Base-by-base conservation (phyloP, 805 yeast species). In the Suhomyces kilbournensis region DNA sequence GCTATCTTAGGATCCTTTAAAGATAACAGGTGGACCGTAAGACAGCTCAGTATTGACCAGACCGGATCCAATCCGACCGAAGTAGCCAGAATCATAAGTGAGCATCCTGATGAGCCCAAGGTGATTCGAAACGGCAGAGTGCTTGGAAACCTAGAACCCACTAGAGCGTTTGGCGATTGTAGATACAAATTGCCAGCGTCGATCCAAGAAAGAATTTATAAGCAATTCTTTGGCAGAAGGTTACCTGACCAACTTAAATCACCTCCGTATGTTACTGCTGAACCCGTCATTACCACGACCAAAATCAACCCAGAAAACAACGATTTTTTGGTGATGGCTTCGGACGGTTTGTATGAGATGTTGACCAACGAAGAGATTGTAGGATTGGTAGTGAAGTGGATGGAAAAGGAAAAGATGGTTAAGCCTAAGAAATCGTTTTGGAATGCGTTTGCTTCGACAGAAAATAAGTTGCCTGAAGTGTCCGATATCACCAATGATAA, bases 251-350 rank as follows among this genome's bases (percentile, higher is more conserved):
- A 83, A 59, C 78, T 90, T 54, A 76, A 84, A 54, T 86, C 97
- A 1, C 99, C 99, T 3, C 99, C 99, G 0, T 94, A 94, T 67
- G 97, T 94, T 35, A 94, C 99, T 1, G 98, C 99, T 0, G 92
- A 87, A 67, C 99, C 99, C 0, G 96, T 88, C 26, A 78, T 92
- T 23, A 87, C 97, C 2, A 85, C 96, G 2, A 86, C 92, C 10
- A 83, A 85, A 62, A 80, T 92, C 47, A 78, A 79, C 48, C 86
- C 91, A 0, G 75, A 78, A 19, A 82, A 85, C 57, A 85, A 88
- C 58, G 94, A 90, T 64, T 94, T 94, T 62, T 72, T 94, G 66
- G 96, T 94, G 30, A 76, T 94, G 81, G 99, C 93, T 0, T 85
- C 96, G 19, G 99, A 94, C 71, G 99, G 99, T 0, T 75, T 94